Percentiles rank a stretch among this genome's conserved stretches.
These are phyloP conservation scores for Penicillium steckii DNA, from an alignment of 495 filamentous ascomycete species.

Conservation along the genomic window DNA sequence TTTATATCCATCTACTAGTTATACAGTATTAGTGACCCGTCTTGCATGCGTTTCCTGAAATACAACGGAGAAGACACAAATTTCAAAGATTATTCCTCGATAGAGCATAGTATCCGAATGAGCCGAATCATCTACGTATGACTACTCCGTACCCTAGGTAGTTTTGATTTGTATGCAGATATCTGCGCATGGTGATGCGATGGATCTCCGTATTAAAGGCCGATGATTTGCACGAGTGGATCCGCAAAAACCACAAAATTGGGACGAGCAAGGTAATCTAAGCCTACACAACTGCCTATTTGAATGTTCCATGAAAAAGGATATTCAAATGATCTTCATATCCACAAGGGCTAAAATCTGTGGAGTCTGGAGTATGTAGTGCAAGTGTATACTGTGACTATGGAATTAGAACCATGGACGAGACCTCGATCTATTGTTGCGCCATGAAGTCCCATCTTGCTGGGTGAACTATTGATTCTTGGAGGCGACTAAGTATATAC, in stretches of 20 bases:
- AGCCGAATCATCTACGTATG: too few species aligned
- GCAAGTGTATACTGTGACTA: background rate
- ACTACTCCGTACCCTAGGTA: too few species aligned
- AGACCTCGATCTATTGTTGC: conserved; percentile 10
- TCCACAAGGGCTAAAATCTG: conserved; percentile 2
- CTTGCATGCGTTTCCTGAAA: too few species aligned
- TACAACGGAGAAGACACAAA: too few species aligned
- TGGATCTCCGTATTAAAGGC: too few species aligned
- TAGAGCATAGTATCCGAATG: too few species aligned
- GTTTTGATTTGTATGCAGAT: too few species aligned
- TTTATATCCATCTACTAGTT: too few species aligned
- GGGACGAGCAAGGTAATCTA: background rate
- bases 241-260: background rate
- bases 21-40: too few species aligned
- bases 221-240: background rate
- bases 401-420: conserved; percentile 14
- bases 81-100: too few species aligned
- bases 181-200: too few species aligned
- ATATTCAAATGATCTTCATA: conserved; percentile 15
- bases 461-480: conserved; percentile 20
- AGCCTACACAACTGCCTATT: background rate
- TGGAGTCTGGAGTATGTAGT: background rate
- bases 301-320: background rate
- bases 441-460: background rate
- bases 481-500: conserved; percentile 18